phyloP scores from a whole-genome alignment of 2,329 filamentous ascomycete genomes.

The Ceratocystiopsis minuta region DNA sequence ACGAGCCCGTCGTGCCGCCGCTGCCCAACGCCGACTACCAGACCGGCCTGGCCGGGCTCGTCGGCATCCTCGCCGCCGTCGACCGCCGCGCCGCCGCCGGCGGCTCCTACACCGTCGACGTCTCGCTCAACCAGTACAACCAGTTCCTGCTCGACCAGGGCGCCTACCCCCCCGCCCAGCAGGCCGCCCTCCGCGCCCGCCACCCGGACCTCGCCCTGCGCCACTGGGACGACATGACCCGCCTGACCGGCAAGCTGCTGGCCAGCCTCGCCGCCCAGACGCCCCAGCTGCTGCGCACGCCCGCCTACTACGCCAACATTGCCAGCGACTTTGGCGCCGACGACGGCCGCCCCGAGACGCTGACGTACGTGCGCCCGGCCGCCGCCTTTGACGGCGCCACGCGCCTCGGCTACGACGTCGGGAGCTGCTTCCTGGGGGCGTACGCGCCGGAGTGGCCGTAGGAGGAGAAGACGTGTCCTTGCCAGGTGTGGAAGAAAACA shows the following conservation, averaged over 20 bases:
- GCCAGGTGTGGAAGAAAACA: too few relatives aligned
- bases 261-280: background rate
- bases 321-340: background rate
- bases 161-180: background rate
- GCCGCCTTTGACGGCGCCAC: background rate
- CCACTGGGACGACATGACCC: background rate
- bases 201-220: background rate
- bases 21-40: conserved; percentile 32
- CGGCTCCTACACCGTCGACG: conserved; percentile 18
- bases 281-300: background rate
- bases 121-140: conserved; percentile 19
- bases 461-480: too few relatives aligned
- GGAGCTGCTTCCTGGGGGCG: background rate
- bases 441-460: background rate
- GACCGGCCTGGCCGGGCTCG: conserved; percentile 17
- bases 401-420: background rate
- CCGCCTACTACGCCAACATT: background rate
- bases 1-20: conserved; percentile 26
- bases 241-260: background rate
- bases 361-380: background rate
- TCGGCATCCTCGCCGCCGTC: conserved; percentile 17
- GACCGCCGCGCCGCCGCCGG: conserved; percentile 18
- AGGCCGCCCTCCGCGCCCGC: background rate
- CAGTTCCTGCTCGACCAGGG: background rate
- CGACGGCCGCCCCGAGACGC: background rate